These are phyloP conservation scores for Flammula alnicola DNA, from an alignment of 1,284 basidiomycete genomes.

Conservation along the genomic window DNA sequence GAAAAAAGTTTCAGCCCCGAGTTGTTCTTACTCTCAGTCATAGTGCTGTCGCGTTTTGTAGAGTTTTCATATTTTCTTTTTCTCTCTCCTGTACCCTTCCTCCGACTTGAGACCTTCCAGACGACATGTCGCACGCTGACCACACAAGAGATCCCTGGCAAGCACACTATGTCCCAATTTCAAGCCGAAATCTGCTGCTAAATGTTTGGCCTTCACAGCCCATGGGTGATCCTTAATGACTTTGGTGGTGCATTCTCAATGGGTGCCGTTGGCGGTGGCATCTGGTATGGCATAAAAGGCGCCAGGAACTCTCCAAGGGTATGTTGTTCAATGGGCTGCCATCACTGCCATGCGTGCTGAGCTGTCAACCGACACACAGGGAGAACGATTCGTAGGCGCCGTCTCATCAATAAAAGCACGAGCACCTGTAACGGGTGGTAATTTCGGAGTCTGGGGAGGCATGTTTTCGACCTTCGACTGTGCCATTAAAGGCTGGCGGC, in stretches of 20 bases:
- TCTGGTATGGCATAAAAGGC: slow-evolving; percentile 99
- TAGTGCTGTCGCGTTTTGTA: slow-evolving; percentile 11
- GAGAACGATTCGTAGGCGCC: slow-evolving; percentile 93
- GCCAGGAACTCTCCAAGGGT: slow-evolving; percentile 96
- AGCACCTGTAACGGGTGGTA: slow-evolving; percentile 96
- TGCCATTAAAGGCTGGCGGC: slow-evolving; percentile 94
- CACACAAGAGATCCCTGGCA: slow-evolving; percentile 94
- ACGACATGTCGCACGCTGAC: slow-evolving; percentile 81
- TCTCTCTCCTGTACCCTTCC: slow-evolving; percentile 5
- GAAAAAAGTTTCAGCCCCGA: slow-evolving; percentile 44
- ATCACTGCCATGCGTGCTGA: slow-evolving; percentile 10
- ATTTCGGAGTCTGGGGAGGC: slow-evolving; percentile 98
- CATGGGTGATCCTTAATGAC: slow-evolving; percentile 98
- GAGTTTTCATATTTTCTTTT: slow-evolving; percentile 10
- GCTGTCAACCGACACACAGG: slow-evolving; percentile 49
- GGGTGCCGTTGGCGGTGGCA: slow-evolving; percentile 95
- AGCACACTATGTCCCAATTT: slow-evolving; percentile 26
- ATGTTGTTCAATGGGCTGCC: slow-evolving; percentile 34
- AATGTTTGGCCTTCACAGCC: slow-evolving; percentile 53
- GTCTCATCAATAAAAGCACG: slow-evolving; percentile 97
- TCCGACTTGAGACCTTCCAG: slow-evolving; percentile 18
- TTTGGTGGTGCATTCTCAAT: slow-evolving; percentile 97
- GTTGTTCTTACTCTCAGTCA: no score
- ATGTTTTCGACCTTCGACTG: slow-evolving; percentile 98
- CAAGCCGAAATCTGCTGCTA: not conserved